phyloP scores from a whole-genome alignment of 2,329 filamentous ascomycete genomes.

The Phialemonium atrogriseum region DNA sequence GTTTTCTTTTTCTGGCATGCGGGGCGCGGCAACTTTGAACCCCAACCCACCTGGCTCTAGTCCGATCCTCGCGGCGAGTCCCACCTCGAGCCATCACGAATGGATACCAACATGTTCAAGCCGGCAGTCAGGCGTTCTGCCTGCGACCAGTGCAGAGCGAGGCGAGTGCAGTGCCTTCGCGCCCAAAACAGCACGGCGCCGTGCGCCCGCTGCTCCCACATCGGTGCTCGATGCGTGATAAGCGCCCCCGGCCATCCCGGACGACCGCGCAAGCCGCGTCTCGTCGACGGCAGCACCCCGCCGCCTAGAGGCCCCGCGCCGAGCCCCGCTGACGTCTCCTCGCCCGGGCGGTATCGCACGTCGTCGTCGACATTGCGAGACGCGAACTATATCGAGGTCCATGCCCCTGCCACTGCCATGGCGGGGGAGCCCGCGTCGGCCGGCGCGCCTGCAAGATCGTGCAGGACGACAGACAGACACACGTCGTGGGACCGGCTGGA shows the following conservation, averaged over 20 bases:
- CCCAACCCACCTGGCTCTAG: neutral
- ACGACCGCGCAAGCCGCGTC: conserved; percentile 10
- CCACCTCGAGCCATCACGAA: neutral
- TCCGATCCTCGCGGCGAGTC: neutral
- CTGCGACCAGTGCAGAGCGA: conserved; percentile 15
- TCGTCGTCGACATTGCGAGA: conserved; percentile 7
- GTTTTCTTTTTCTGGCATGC: neutral
- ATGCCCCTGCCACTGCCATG: conserved; percentile 3
- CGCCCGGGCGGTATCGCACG: conserved; percentile 2
- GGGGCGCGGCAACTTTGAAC: neutral
- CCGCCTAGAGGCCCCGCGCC: neutral
- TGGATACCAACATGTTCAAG: conserved; percentile 2
- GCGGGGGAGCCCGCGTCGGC: neutral
- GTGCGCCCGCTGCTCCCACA: conserved; percentile 12
- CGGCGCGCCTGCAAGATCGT: neutral
- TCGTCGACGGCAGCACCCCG: conserved; percentile 2
- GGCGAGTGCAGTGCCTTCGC: conserved; percentile 14
- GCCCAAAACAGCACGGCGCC: conserved; percentile 9
- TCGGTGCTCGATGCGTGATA: conserved; percentile 10
- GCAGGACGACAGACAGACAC: conserved; percentile 4
- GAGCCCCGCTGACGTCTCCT: conserved; percentile 3
- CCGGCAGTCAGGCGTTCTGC: conserved; percentile 12
- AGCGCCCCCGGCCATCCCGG: conserved; percentile 11
- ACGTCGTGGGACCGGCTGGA: conserved; percentile 2
- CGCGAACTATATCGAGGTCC: conserved; percentile 3